A percentile compares a stretch with the other conserved stretches of the same genome.
These are phyloP conservation scores for Tricholoma terreum DNA, from an alignment of 768 basidiomycete genomes.

Conservation along the genomic window DNA sequence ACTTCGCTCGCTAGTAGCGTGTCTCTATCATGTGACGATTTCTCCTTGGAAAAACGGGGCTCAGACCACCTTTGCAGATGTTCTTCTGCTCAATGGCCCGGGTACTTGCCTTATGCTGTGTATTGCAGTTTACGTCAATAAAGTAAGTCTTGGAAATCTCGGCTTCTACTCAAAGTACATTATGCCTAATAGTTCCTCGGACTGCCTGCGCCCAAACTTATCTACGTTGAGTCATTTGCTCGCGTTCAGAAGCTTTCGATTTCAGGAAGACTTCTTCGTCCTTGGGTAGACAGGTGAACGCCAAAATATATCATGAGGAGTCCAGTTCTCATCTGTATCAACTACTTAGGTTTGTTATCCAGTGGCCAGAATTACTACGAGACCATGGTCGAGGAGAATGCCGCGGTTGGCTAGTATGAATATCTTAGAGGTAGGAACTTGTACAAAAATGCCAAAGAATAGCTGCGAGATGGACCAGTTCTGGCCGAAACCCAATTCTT, in stretches of 20 bases:
- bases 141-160: conserved; percentile 44
- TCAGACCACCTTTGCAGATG: conserved; percentile 52
- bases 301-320: not conserved
- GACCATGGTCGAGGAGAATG: conserved; percentile 45
- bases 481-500: too few species aligned
- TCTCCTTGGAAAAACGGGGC: conserved; percentile 39
- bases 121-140: conserved; percentile 63
- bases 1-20: conserved; percentile 53
- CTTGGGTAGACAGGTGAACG: conserved; percentile 75
- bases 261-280: conserved; percentile 77
- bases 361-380: conserved; percentile 71
- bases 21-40: conserved; percentile 60
- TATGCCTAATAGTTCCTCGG: conserved; percentile 61
- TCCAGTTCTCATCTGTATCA: conserved; percentile 3
- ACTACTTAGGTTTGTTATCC: conserved; percentile 71
- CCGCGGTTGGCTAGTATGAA: conserved; percentile 65
- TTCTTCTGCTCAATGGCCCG: conserved; percentile 90
- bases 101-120: conserved; percentile 89
- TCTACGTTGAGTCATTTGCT: conserved; percentile 95
- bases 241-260: conserved; percentile 78
- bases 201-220: conserved; percentile 61
- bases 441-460: too few species aligned
- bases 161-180: conserved; percentile 8
- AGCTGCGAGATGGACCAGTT: too few species aligned
- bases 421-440: not conserved